Conservation (phyloP, 495 filamentous ascomycete genomes). For the Xylaria palmicola region DNA sequence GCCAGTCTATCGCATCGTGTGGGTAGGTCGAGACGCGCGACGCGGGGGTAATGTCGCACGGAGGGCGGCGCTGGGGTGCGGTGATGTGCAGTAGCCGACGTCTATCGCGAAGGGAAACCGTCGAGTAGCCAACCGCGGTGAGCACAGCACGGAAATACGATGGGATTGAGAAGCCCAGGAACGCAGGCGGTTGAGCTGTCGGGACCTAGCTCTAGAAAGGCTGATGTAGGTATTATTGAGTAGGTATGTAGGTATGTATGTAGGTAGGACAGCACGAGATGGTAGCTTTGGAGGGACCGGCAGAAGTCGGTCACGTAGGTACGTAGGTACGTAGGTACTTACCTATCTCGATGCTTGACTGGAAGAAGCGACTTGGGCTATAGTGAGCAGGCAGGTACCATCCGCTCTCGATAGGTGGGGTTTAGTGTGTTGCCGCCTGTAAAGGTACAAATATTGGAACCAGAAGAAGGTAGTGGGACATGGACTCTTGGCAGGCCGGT, state of each 20-base stretch:
- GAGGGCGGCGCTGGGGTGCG: neutral
- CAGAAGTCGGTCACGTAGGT: no score
- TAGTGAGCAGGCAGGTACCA: neutral
- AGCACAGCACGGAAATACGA: neutral
- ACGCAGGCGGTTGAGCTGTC: neutral
- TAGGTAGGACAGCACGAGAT: neutral
- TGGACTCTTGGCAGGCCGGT: no score
- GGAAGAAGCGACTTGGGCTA: neutral
- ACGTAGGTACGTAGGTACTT: neutral
- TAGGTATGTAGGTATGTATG: neutral
- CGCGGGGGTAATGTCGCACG: conserved; percentile 12
- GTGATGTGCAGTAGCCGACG: neutral
- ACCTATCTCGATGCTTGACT: neutral
- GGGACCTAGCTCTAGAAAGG: neutral
- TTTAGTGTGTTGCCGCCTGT: neutral
- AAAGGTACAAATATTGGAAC: neutral
- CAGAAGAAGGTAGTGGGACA: neutral
- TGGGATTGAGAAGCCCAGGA: neutral
- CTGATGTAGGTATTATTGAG: neutral
- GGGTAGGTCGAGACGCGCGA: conserved; percentile 13
- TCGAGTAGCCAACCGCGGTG: neutral
- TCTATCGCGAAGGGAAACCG: neutral
- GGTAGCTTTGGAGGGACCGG: neutral
- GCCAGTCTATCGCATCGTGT: conserved; percentile 28
- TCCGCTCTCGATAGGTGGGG: neutral